Evolutionary conservation across 1,284 basidiomycete genomes (phyloP).

Genomic region (Ganoderma lingzhi): DNA sequence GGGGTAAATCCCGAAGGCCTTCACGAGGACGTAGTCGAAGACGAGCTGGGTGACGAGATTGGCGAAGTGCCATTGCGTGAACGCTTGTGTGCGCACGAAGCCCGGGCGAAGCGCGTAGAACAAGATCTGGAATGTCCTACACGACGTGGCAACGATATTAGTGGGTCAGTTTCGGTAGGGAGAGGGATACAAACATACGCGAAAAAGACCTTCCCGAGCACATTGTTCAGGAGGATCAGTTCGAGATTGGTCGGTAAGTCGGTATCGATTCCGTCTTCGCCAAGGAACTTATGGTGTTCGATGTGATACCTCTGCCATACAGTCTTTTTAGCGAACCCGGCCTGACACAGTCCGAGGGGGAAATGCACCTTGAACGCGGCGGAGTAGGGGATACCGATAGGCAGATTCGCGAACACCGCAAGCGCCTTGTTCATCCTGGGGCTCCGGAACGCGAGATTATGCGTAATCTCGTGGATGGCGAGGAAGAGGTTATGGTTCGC

Average conservation of each 20-base stretch:
- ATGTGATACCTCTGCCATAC: constrained; percentile 82
- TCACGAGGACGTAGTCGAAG: constrained; percentile 78
- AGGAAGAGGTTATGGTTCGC: constrained; percentile 98
- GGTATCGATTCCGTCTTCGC: constrained; percentile 97
- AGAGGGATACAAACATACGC: constrained; percentile 64
- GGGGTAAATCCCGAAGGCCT: constrained; percentile 66
- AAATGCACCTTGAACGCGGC: constrained; percentile 90
- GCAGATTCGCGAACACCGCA: constrained; percentile 91
- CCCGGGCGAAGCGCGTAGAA: constrained; percentile 98
- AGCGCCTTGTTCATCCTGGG: constrained; percentile 87
- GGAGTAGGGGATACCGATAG: constrained; percentile 95
- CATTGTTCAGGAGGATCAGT: constrained; percentile 89
- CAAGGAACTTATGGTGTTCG: constrained; percentile 93
- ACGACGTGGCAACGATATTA: background rate
- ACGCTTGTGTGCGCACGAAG: constrained; percentile 87
- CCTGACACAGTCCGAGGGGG: background rate
- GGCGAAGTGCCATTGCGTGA: constrained; percentile 86
- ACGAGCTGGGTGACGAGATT: constrained; percentile 78
- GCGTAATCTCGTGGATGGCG: constrained; percentile 98
- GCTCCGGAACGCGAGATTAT: constrained; percentile 93
- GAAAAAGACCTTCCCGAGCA: constrained; percentile 97
- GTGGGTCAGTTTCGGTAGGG: background rate
- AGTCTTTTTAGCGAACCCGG: constrained; percentile 17
- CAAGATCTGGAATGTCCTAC: constrained; percentile 95
- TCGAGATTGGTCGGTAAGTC: constrained; percentile 92